Conservation (phyloP, 352 stramenopile species). For the Pythium oligandrum region DNA sequence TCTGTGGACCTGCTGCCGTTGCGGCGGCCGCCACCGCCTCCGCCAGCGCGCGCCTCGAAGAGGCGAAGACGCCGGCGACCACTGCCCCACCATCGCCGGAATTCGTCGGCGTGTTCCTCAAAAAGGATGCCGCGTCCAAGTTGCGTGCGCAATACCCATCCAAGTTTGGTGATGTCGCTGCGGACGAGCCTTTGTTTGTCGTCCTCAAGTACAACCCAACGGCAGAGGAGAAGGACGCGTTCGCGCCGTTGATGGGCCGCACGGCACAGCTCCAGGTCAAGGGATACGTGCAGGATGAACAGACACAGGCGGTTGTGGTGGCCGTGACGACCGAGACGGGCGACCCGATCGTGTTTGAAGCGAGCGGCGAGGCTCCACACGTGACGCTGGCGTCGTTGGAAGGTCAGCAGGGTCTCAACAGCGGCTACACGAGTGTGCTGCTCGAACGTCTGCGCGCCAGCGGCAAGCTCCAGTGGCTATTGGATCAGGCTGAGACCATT, state of each 20-base stretch:
- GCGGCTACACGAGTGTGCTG: slow-evolving; percentile 64
- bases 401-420: slow-evolving; percentile 35
- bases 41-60: slow-evolving; percentile 8
- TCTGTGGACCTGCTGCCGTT: slow-evolving; percentile 11
- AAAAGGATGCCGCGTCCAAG: slow-evolving; percentile 40
- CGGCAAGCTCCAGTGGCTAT: slow-evolving; percentile 48
- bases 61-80: background rate
- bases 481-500: slow-evolving; percentile 21
- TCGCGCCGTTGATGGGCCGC: slow-evolving; percentile 61
- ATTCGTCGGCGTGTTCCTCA: slow-evolving; percentile 77
- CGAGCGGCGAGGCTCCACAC: slow-evolving; percentile 41
- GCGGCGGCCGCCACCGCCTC: slow-evolving; percentile 7
- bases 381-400: slow-evolving; percentile 53
- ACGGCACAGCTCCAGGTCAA: slow-evolving; percentile 57
- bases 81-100: slow-evolving; percentile 24
- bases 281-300: slow-evolving; percentile 55
- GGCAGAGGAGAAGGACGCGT: slow-evolving; percentile 62
- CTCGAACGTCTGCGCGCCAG: slow-evolving; percentile 68
- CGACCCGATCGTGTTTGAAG: slow-evolving; percentile 51
- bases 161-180: slow-evolving; percentile 31
- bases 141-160: slow-evolving; percentile 50
- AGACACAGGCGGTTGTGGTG: slow-evolving; percentile 70
- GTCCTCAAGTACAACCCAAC: slow-evolving; percentile 79
- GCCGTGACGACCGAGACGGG: slow-evolving; percentile 54
- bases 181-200: slow-evolving; percentile 49